Conservation (phyloP, 2,329 filamentous ascomycete species). For the Chlorencoelia australis region DNA sequence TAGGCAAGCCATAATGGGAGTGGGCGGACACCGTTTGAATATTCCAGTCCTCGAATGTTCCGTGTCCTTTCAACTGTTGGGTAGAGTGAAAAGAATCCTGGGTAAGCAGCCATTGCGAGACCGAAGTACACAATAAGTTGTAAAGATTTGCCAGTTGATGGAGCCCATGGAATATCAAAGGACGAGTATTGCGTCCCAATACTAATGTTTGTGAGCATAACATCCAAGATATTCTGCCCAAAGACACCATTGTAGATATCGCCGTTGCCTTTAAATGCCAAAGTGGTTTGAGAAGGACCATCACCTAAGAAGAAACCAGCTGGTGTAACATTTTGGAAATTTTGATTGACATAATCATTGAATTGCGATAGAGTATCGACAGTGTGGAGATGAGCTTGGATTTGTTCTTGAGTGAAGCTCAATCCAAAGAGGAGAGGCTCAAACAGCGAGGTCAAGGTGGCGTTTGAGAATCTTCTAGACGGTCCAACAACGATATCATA, state of each 20-base stretch:
- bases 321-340: constrained; percentile 60
- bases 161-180: constrained; percentile 66
- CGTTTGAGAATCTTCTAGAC: constrained; percentile 30
- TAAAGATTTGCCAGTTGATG: constrained; percentile 59
- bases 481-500: constrained; percentile 34
- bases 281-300: constrained; percentile 45
- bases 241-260: constrained; percentile 45
- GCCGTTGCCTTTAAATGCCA: constrained; percentile 62
- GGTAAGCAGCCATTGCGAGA: constrained; percentile 66
- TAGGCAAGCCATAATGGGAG: constrained; percentile 81
- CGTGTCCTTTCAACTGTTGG: constrained; percentile 73
- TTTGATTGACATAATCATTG: constrained; percentile 49
- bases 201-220: constrained; percentile 54
- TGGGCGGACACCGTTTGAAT: constrained; percentile 80
- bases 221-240: constrained; percentile 55
- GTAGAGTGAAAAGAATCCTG: constrained; percentile 82
- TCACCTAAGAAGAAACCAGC: constrained; percentile 74
- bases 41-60: constrained; percentile 76
- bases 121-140: constrained; percentile 77
- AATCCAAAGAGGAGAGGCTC: constrained; percentile 15
- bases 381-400: constrained; percentile 13
- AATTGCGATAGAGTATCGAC: constrained; percentile 61
- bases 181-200: constrained; percentile 64
- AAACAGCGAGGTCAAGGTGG: constrained; percentile 16
- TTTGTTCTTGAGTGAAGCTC: constrained; percentile 11